Percentiles rank a stretch among this genome's conserved stretches.
phyloP scores from a whole-genome alignment of 768 basidiomycete genomes.

The Mycena galericulata region DNA sequence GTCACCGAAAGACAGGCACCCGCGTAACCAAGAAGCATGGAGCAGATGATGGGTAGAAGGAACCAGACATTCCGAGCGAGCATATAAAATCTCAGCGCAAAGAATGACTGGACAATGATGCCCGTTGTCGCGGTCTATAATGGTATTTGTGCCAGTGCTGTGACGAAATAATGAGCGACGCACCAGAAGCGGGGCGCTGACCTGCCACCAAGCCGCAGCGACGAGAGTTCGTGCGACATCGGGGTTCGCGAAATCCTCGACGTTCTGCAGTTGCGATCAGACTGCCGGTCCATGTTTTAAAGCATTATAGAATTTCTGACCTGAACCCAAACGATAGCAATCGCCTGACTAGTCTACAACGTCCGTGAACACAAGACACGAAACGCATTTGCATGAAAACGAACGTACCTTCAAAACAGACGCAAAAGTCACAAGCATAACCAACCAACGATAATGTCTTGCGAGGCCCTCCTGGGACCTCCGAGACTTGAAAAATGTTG shows the following conservation, averaged over 20 bases:
- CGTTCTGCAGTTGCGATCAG: no score
- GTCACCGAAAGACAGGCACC: conserved; percentile 19
- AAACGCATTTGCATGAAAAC: no score
- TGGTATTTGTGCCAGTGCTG: background rate
- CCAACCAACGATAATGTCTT: conserved; percentile 31
- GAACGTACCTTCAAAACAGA: conserved; percentile 28
- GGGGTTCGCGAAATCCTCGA: conserved; percentile 23
- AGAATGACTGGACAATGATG: conserved; percentile 30
- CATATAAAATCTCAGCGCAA: conserved; percentile 28
- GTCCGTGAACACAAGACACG: background rate
- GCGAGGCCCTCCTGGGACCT: conserved; percentile 28
- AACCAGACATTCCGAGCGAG: conserved; percentile 17
- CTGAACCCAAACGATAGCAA: conserved; percentile 30
- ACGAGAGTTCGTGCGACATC: conserved; percentile 29
- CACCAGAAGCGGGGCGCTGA: conserved; percentile 26
- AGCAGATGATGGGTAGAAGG: conserved; percentile 2
- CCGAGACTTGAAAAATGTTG: conserved; percentile 21
- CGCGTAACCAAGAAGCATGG: conserved; percentile 31
- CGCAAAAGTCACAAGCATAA: conserved; percentile 14
- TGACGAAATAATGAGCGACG: background rate
- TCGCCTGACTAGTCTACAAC: conserved; percentile 24
- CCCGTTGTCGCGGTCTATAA: conserved; percentile 23
- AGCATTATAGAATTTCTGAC: background rate
- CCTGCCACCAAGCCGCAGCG: conserved; percentile 31
- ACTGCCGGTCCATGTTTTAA: background rate